A percentile compares a stretch with the other conserved stretches of the same genome.
These are phyloP conservation scores for Dacryopinax primogenitus DNA, from an alignment of 768 basidiomycete genomes.

Conservation along the genomic window DNA sequence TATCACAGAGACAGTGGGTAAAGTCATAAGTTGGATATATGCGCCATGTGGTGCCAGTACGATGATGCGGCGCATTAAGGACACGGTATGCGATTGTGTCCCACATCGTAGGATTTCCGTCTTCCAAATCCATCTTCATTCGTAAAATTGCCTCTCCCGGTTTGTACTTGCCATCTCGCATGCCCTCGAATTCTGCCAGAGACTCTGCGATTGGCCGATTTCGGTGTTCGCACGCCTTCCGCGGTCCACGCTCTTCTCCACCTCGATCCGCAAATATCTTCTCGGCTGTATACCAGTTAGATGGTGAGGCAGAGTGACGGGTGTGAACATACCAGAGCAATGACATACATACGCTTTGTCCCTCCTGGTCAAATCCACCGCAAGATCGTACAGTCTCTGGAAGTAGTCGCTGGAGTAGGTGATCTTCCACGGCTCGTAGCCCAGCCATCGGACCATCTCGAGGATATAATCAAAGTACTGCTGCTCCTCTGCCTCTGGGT, in stretches of 20 bases:
- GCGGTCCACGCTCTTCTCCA: conserved; percentile 62
- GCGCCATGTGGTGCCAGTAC: conserved; percentile 85
- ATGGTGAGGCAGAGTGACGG: neutral
- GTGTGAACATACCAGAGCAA: conserved; percentile 66
- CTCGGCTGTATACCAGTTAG: conserved; percentile 48
- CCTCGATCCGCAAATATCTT: conserved; percentile 84
- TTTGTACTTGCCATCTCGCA: conserved; percentile 81
- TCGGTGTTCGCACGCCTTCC: conserved; percentile 77
- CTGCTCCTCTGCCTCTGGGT: conserved; percentile 95
- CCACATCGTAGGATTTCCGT: conserved; percentile 99
- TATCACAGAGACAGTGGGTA: conserved; percentile 95
- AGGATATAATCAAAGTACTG: conserved; percentile 93
- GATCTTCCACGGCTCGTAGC: conserved; percentile 96
- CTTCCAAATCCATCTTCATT: conserved; percentile 92
- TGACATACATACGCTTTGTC: conserved; percentile 94
- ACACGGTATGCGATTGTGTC: conserved; percentile 95
- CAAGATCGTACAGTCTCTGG: conserved; percentile 69
- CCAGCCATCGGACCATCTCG: conserved; percentile 91
- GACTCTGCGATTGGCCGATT: conserved; percentile 77
- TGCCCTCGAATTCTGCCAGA: conserved; percentile 72
- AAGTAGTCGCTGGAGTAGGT: conserved; percentile 99
- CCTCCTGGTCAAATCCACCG: conserved; percentile 72
- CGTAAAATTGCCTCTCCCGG: conserved; percentile 87
- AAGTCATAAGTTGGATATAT: conserved; percentile 99
- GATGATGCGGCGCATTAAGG: conserved; percentile 78